Conservation (phyloP, 805 yeast genomes). For the Yamadazyma akitaensis region DNA sequence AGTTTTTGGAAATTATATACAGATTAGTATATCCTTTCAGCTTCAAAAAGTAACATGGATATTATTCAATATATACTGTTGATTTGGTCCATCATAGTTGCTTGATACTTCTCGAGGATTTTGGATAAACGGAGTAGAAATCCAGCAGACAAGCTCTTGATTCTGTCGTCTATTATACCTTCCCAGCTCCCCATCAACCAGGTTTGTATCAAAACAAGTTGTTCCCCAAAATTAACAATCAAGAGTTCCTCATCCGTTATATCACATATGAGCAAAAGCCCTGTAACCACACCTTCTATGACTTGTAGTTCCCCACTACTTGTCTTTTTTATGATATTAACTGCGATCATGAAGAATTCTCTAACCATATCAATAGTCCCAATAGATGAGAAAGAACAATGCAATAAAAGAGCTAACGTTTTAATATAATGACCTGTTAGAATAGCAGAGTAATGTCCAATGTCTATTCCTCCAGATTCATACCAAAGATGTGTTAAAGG, state of each 20-base stretch:
- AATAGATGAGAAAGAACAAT: constrained; percentile 53
- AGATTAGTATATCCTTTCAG: not conserved
- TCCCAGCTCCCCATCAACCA: constrained; percentile 34
- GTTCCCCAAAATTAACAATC: constrained; percentile 19
- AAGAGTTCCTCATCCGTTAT: constrained; percentile 27
- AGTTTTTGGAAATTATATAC: too few species aligned
- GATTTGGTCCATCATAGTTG: constrained; percentile 28
- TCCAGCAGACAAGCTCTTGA: constrained; percentile 41
- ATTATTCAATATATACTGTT: constrained; percentile 22
- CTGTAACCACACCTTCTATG: constrained; percentile 38
- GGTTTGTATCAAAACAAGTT: constrained; percentile 19
- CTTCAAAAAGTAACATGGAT: not conserved
- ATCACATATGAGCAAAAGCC: constrained; percentile 33
- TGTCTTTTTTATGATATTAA: constrained; percentile 19
- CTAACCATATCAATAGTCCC: constrained; percentile 54
- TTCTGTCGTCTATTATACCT: constrained; percentile 30
- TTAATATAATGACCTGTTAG: constrained; percentile 57
- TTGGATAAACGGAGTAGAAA: constrained; percentile 28
- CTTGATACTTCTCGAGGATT: constrained; percentile 23
- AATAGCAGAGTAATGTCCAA: constrained; percentile 54
- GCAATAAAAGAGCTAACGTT: constrained; percentile 55
- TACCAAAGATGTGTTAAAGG: constrained; percentile 55
- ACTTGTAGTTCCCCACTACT: constrained; percentile 29
- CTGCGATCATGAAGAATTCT: constrained; percentile 44
- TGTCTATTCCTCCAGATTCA: constrained; percentile 42